Percentiles rank a stretch among this genome's conserved stretches.
Conservation (phyloP, 139 green algal genomes). For the Auxenochlorella pyrenoidosa region DNA sequence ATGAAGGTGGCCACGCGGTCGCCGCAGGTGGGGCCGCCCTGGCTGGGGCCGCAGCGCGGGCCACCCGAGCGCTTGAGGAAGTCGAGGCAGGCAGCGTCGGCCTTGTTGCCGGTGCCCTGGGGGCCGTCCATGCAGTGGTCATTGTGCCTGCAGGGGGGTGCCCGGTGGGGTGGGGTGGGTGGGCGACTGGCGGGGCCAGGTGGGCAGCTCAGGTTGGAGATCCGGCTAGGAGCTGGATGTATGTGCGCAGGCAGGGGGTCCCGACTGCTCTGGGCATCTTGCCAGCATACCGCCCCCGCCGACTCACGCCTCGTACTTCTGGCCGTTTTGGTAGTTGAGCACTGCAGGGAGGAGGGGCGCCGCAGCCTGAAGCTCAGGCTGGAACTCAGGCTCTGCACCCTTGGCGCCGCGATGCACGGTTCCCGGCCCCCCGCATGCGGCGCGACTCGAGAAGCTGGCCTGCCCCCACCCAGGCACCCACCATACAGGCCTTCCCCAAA, state of each 20-base stretch:
- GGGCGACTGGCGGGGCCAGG: too few species aligned
- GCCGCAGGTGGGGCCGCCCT: constrained; percentile 46
- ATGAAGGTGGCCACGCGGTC: constrained; percentile 57
- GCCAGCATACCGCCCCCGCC: background rate
- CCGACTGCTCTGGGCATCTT: too few species aligned
- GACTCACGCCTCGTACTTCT: constrained; percentile 50
- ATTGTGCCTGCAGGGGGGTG: constrained; percentile 30
- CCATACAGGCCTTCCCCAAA: constrained; percentile 55
- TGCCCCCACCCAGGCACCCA: background rate
- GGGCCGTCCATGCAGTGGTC: constrained; percentile 45
- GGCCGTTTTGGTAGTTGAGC: constrained; percentile 48
- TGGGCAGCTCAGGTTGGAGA: background rate
- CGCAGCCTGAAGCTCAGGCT: background rate
- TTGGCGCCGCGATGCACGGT: too few species aligned
- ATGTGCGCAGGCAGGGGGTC: background rate
- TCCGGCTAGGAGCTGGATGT: background rate
- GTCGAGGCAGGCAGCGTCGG: constrained; percentile 14
- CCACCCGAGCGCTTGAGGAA: constrained; percentile 54
- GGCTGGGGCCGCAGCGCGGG: constrained; percentile 41
- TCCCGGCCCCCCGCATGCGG: background rate
- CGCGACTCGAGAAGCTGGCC: too few species aligned
- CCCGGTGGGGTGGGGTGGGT: too few species aligned
- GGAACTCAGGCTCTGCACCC: too few species aligned
- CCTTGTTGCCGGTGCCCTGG: background rate
- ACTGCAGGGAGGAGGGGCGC: constrained; percentile 11